These are phyloP conservation scores for Chaetomium sp. DNA, from an alignment of 2,329 filamentous ascomycete genomes.

Conservation along the genomic window DNA sequence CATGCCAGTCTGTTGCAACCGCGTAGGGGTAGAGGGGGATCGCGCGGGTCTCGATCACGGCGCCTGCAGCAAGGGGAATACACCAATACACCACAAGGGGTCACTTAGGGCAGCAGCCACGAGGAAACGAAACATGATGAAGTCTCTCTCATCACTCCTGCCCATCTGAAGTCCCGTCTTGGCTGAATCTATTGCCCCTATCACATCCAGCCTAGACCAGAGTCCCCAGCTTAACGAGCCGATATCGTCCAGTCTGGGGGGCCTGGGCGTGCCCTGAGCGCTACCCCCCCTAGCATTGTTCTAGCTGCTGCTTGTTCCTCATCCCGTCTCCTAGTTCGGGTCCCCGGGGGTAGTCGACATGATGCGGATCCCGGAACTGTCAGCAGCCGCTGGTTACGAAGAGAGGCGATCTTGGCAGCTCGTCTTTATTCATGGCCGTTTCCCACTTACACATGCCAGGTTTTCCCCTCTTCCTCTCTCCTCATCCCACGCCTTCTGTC, in stretches of 20 bases:
- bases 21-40: slow-evolving; percentile 12
- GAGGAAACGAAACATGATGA: slow-evolving; percentile 34
- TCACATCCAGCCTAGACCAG: slow-evolving; percentile 14
- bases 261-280: slow-evolving; percentile 23
- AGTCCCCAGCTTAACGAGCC: slow-evolving; percentile 19
- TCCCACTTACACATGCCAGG: slow-evolving; percentile 27
- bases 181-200: background rate
- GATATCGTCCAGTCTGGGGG: slow-evolving; percentile 3
- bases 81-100: background rate
- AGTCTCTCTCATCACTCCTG: slow-evolving; percentile 26
- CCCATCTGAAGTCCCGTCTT: slow-evolving; percentile 31
- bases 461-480: slow-evolving; percentile 24
- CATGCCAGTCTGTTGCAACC: slow-evolving; percentile 21
- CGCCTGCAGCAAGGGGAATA: slow-evolving; percentile 24
- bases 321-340: slow-evolving; percentile 17
- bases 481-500: slow-evolving; percentile 30
- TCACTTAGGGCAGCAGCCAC: background rate
- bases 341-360: slow-evolving; percentile 6
- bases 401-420: slow-evolving; percentile 32
- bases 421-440: slow-evolving; percentile 36
- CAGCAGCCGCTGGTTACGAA: slow-evolving; percentile 33
- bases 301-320: slow-evolving; percentile 12
- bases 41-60: slow-evolving; percentile 6
- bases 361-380: slow-evolving; percentile 36
- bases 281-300: slow-evolving; percentile 17